phyloP scores from a whole-genome alignment of 148 eudicot genomes.

The Dianthus caryophyllus region DNA sequence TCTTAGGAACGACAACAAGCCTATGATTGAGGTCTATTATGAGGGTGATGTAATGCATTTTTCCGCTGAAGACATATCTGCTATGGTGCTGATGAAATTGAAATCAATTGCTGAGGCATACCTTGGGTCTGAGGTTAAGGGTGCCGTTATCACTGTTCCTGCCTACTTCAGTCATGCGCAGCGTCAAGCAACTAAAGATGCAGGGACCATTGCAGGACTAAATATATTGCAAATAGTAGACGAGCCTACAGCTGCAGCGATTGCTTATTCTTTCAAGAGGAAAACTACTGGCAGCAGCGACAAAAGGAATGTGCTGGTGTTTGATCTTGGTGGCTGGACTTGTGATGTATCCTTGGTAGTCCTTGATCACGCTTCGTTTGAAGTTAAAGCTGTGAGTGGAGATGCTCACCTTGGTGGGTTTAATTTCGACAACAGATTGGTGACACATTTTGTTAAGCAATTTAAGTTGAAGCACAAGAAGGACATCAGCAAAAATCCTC shows the following conservation, averaged over 20 bases:
- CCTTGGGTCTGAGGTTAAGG: not conserved
- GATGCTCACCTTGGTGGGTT: not conserved
- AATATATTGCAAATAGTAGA: not conserved
- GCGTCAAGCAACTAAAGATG: not conserved
- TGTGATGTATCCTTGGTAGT: not conserved
- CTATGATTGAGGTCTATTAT: not conserved
- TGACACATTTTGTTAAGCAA: not conserved
- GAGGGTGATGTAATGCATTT: not conserved
- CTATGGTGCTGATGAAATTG: not conserved
- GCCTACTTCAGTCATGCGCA: not conserved
- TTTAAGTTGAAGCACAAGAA: not conserved
- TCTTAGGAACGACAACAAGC: not conserved
- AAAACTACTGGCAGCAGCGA: not conserved
- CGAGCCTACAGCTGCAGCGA: constrained; percentile 2
- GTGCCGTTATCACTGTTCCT: constrained; percentile 4
- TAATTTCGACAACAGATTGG: not conserved
- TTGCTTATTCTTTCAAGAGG: not conserved
- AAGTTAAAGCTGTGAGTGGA: not conserved
- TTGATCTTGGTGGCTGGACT: constrained; percentile 7
- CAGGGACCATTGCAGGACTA: not conserved
- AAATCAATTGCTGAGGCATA: not conserved
- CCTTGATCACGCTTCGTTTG: not conserved
- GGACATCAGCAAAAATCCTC: not conserved
- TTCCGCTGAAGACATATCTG: not conserved
- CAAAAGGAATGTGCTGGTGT: not conserved